Percentiles rank a stretch among this genome's conserved stretches.
Evolutionary conservation across 805 yeast genomes (phyloP).

Genomic region (Myxozyma kluyveri): DNA sequence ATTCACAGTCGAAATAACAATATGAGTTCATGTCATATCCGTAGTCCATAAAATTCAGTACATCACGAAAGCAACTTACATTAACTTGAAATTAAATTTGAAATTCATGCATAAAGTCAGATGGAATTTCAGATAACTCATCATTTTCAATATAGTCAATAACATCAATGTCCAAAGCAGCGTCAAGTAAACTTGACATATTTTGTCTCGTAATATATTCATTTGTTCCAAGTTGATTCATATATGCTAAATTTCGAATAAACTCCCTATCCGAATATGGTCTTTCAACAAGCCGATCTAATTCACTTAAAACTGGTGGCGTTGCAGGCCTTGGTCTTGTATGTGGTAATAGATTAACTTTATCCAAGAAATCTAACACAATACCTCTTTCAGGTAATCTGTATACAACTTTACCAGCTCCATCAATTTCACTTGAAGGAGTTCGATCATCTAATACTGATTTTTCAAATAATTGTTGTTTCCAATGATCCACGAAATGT

Average conservation of each 20-base stretch:
- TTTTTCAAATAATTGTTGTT: constrained; percentile 13
- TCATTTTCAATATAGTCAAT: too few species aligned
- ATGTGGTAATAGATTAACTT: constrained; percentile 41
- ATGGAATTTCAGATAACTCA: too few species aligned
- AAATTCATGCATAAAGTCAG: too few species aligned
- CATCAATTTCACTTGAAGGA: constrained; percentile 33
- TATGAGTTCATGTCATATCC: too few species aligned
- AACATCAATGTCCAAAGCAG: too few species aligned
- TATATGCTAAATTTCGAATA: constrained; percentile 25
- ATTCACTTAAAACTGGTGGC: constrained; percentile 12
- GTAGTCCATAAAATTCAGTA: too few species aligned
- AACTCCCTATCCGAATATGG: constrained; percentile 25
- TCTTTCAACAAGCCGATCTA: constrained; percentile 23
- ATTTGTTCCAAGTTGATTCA: constrained; percentile 32
- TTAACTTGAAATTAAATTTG: too few species aligned
- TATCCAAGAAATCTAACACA: constrained; percentile 63
- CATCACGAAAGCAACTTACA: too few species aligned
- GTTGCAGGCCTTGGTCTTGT: constrained; percentile 2
- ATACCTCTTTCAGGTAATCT: constrained; percentile 67
- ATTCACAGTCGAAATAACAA: too few species aligned
- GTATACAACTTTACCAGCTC: constrained; percentile 51
- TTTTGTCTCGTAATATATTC: constrained; percentile 16
- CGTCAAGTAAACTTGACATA: constrained; percentile 22
- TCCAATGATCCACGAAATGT: constrained; percentile 25
- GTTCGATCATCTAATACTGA: constrained; percentile 27